Evolutionary conservation across 352 stramenopile genomes (phyloP), one percentile per base, ranked within the genome.

Genomic region (Halophytophthora polymorphica): DNA sequence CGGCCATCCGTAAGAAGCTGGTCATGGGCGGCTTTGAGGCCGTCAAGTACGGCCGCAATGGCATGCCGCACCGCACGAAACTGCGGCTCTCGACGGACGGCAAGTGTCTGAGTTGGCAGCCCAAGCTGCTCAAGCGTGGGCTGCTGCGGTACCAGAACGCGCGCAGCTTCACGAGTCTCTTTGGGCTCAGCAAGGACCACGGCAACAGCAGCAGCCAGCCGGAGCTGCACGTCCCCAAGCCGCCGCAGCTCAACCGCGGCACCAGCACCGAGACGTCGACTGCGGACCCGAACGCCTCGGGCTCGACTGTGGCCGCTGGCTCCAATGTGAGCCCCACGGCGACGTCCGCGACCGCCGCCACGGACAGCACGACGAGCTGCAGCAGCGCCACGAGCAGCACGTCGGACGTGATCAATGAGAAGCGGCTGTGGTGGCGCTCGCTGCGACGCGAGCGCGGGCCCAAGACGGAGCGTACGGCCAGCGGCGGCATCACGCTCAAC

Each of bases 1-100:
- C 83, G 14, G 59, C 54, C 1, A 85, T 93, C 42, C 78, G 73
- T 21, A 86, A 83, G 48, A 82, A 86, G 38, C 73, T 93, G 8
- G 69, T 69, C 6, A 88, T 79, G 57, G 73, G 66, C 17, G 77
- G 81, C 6, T 86, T 91, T 29, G 69, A 86, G 23, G 78, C 82
- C 2, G 65, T 94, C 53, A 94, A 94, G 54, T 89, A 94, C 50
- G 81, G 82, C 14, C 80, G 83, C 50, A 85, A 90, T 22, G 83
- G 83, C 0, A 53, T 89, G 21, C 79, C 79, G 6, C 79, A 92
- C 45, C 79, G 77, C 22, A 94, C 83, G 0, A 88, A 88, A 45
- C 58, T 94, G 22, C 69, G 73, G 0, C 71, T 94, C 17, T 92
- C 81, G 33, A 70, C 70, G 3, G 77, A 88, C 35, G 83, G 81